Conservation (phyloP, 1,139 yeast genomes). For the Hanseniaspora gamundiae region DNA sequence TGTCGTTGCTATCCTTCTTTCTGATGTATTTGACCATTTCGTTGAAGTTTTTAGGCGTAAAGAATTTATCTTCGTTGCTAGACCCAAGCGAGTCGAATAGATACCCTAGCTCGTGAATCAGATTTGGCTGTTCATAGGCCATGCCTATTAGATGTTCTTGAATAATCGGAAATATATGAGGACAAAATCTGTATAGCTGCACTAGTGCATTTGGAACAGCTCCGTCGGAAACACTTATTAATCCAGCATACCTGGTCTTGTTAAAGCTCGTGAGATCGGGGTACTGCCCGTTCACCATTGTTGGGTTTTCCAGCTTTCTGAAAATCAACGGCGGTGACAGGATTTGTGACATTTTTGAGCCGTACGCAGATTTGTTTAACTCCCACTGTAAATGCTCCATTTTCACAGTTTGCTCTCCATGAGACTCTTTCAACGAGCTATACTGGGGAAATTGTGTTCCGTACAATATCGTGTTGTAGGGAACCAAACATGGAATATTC, state of each 20-base stretch:
- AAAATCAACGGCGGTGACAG: constrained; percentile 5
- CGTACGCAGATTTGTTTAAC: neutral
- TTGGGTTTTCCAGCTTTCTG: constrained; percentile 6
- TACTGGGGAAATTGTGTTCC: neutral
- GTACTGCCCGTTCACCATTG: neutral
- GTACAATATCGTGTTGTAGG: neutral
- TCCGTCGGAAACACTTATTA: constrained; percentile 73
- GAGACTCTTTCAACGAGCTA: neutral
- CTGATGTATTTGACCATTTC: constrained; percentile 1
- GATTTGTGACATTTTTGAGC: neutral
- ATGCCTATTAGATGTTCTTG: constrained; percentile 46
- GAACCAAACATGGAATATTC: constrained; percentile 1
- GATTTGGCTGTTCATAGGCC: constrained; percentile 36
- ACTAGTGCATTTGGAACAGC: constrained; percentile 70
- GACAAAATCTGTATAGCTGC: constrained; percentile 72
- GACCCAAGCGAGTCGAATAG: constrained; percentile 46
- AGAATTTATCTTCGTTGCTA: neutral
- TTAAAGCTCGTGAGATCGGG: constrained; percentile 80
- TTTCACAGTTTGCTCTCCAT: neutral
- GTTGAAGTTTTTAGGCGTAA: neutral
- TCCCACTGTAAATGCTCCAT: neutral
- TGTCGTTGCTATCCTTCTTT: constrained; percentile 1
- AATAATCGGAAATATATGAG: constrained; percentile 57
- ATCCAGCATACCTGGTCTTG: constrained; percentile 63
- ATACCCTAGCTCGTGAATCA: constrained; percentile 76